A percentile compares a stretch with the other conserved stretches of the same genome.
These are phyloP conservation scores for Pestalotiopsis sp. DNA, from an alignment of 2,329 filamentous ascomycete species.

Conservation along the genomic window DNA sequence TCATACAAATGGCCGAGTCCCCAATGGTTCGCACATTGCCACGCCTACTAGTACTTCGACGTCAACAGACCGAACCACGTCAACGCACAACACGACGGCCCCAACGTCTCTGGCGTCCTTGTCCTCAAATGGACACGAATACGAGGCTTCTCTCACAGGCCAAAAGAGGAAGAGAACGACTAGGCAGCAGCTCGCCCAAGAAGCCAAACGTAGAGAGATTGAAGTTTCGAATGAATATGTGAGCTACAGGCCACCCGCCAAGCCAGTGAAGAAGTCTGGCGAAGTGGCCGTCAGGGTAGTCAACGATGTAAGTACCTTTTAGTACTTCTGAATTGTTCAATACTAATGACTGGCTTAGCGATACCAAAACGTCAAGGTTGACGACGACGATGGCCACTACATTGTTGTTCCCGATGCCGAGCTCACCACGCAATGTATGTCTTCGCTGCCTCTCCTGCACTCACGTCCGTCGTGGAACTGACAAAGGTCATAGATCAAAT, in stretches of 20 bases:
- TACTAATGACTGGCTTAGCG: slow-evolving; percentile 21
- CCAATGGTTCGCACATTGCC: slow-evolving; percentile 71
- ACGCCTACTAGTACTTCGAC: slow-evolving; percentile 74
- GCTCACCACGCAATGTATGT: slow-evolving; percentile 87
- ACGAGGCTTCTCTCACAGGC: slow-evolving; percentile 68
- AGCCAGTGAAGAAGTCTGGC: slow-evolving; percentile 87
- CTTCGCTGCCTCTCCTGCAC: not conserved
- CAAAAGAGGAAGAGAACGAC: slow-evolving; percentile 82
- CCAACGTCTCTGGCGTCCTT: slow-evolving; percentile 81
- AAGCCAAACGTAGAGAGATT: slow-evolving; percentile 77
- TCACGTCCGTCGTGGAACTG: no score
- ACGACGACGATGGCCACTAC: slow-evolving; percentile 97
- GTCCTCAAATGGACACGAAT: slow-evolving; percentile 65
- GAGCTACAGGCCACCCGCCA: slow-evolving; percentile 83
- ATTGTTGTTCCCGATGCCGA: slow-evolving; percentile 87
- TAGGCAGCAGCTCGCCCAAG: slow-evolving; percentile 78
- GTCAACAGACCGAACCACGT: slow-evolving; percentile 83
- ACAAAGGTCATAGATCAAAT: slow-evolving; percentile 70
- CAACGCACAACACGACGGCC: slow-evolving; percentile 81
- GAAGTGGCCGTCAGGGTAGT: slow-evolving; percentile 70
- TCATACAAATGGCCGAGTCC: slow-evolving; percentile 66
- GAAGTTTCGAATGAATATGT: slow-evolving; percentile 72
- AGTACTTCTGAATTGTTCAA: not conserved
- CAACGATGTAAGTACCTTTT: slow-evolving; percentile 57
- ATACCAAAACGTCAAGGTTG: slow-evolving; percentile 71